These are phyloP conservation scores for Grammothele lineata DNA, from an alignment of 768 basidiomycete species.

Conservation along the genomic window DNA sequence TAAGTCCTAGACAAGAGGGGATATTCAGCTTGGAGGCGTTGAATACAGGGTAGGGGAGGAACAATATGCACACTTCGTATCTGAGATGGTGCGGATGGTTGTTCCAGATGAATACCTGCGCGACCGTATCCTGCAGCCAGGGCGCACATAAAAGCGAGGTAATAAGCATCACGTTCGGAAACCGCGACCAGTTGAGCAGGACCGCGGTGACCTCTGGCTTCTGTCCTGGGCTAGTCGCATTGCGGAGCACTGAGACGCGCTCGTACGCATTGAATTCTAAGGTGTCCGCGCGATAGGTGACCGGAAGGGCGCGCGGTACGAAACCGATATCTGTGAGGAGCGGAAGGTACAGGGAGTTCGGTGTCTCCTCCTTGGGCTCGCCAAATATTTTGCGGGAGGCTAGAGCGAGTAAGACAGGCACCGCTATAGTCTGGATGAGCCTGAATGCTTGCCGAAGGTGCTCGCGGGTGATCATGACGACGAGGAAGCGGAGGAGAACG, in stretches of 20 bases:
- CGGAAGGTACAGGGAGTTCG: constrained; percentile 11
- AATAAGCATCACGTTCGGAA: constrained; percentile 57
- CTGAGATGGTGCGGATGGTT: constrained; percentile 45
- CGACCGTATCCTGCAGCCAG: constrained; percentile 41
- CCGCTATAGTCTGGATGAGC: constrained; percentile 9
- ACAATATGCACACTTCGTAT: constrained; percentile 35
- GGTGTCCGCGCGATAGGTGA: constrained; percentile 9
- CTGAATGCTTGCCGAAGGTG: constrained; percentile 8
- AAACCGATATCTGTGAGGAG: constrained; percentile 18
- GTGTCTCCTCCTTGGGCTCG: constrained; percentile 3
- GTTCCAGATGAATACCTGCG: constrained; percentile 57
- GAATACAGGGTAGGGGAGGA: background rate
- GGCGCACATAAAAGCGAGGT: constrained; percentile 46
- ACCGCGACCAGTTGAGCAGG: constrained; percentile 64
- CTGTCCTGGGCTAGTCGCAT: background rate
- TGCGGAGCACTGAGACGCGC: constrained; percentile 11
- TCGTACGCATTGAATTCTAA: constrained; percentile 9
- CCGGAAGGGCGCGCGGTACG: constrained; percentile 11
- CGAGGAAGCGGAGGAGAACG: background rate
- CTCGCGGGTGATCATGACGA: constrained; percentile 10
- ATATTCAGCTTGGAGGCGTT: background rate
- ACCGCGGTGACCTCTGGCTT: constrained; percentile 48
- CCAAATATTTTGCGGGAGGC: constrained; percentile 8
- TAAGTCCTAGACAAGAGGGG: constrained; percentile 31
- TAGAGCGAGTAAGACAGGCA: constrained; percentile 12